A percentile compares a stretch with the other conserved stretches of the same genome.
phyloP scores from a whole-genome alignment of 257 asterid species.

The Solanum sparsipilum region DNA sequence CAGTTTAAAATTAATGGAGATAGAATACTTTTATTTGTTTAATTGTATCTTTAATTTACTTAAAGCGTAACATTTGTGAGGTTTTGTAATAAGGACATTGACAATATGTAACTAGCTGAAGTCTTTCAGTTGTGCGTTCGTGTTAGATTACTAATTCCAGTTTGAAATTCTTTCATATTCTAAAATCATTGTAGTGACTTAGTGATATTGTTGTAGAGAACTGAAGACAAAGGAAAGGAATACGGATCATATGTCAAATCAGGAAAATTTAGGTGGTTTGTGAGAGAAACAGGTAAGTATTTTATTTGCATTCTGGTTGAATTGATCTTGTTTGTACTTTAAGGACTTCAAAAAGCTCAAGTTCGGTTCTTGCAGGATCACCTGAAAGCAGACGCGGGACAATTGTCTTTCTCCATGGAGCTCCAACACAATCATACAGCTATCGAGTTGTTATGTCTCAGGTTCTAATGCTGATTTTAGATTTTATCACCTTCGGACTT shows the following conservation, averaged over 20 bases:
- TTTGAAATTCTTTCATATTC: neutral
- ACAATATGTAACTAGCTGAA: neutral
- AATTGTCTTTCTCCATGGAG: conserved; percentile 86
- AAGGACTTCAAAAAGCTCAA: neutral
- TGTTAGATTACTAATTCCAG: neutral
- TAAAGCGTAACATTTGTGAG: neutral
- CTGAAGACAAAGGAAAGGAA: conserved; percentile 78
- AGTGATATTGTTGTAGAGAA: conserved; percentile 35
- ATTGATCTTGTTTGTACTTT: neutral
- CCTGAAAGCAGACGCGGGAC: conserved; percentile 72
- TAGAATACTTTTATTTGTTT: neutral
- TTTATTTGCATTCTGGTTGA: neutral
- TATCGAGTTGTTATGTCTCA: conserved; percentile 93
- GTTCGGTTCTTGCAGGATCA: conserved; percentile 47
- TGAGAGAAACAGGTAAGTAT: conserved; percentile 81
- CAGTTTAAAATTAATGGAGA: neutral
- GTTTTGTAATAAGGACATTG: neutral
- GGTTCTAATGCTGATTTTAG: conserved; percentile 32
- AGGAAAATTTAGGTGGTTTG: conserved; percentile 90
- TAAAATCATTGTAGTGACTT: neutral
- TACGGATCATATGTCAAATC: conserved; percentile 64
- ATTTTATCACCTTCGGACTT: neutral
- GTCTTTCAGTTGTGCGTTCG: conserved; percentile 2
- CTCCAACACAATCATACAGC: conserved; percentile 95
- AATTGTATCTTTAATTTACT: neutral